These are phyloP conservation scores for Globisporangium okanoganense DNA, from an alignment of 352 stramenopile genomes.

Conservation along the genomic window DNA sequence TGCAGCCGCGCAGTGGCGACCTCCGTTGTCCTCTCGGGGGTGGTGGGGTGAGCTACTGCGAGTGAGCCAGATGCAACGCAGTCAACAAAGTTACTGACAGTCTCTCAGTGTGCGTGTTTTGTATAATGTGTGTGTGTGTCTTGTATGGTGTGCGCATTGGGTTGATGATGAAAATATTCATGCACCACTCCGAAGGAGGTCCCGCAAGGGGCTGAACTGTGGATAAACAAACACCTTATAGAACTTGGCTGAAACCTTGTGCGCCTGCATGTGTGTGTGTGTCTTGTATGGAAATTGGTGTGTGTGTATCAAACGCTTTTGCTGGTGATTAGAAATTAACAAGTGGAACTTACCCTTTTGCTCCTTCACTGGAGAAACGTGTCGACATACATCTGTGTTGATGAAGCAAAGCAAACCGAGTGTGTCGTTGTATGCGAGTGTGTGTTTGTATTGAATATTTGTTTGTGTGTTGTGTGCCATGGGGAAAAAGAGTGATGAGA, in stretches of 20 bases:
- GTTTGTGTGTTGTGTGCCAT: too few relatives aligned
- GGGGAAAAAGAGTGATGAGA: conserved; percentile 57
- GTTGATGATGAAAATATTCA: conserved; percentile 87
- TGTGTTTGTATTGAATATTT: too few relatives aligned
- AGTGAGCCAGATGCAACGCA: conserved; percentile 33
- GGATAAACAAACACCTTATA: conserved; percentile 61
- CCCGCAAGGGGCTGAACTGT: conserved; percentile 37
- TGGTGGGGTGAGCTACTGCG: not conserved
- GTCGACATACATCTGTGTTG: conserved; percentile 90
- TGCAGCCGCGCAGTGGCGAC: conserved; percentile 22
- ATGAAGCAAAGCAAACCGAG: conserved; percentile 57
- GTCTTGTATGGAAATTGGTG: not conserved
- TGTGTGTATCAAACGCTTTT: conserved; percentile 7
- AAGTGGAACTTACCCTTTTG: conserved; percentile 82
- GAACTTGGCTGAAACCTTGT: conserved; percentile 53
- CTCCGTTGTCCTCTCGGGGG: not conserved
- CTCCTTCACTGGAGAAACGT: conserved; percentile 63
- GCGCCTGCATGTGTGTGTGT: conserved; percentile 14
- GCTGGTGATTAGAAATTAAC: conserved; percentile 67
- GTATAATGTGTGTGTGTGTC: conserved; percentile 15
- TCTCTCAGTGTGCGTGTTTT: conserved; percentile 15
- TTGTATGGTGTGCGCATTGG: conserved; percentile 17
- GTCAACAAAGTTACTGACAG: conserved; percentile 88
- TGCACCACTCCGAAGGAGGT: conserved; percentile 80
- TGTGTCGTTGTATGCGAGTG: conserved; percentile 15